A percentile compares a stretch with the other conserved stretches of the same genome.
phyloP scores from a whole-genome alignment of 1,284 basidiomycete genomes.

The Ustilago trichophora region DNA sequence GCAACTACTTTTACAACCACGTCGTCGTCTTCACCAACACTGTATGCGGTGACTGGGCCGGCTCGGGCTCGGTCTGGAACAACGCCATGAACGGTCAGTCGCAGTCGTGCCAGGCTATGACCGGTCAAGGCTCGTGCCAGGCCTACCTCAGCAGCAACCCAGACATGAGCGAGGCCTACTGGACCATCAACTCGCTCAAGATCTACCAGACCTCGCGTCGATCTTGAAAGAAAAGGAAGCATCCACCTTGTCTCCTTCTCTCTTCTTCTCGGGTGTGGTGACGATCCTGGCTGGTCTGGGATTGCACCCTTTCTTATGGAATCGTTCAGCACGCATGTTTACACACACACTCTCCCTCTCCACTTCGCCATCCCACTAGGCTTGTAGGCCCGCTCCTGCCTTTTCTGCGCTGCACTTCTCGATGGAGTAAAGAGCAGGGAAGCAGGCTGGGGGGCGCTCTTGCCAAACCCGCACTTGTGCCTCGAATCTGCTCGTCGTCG shows the following conservation, averaged over 20 bases:
- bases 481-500: too few relatives aligned
- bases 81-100: conserved; percentile 47
- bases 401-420: too few relatives aligned
- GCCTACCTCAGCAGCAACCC: conserved; percentile 40
- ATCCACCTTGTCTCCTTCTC: not conserved
- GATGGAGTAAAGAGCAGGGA: too few relatives aligned
- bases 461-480: too few relatives aligned
- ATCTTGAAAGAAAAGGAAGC: conserved; percentile 9
- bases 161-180: conserved; percentile 45
- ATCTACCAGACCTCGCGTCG: conserved; percentile 48
- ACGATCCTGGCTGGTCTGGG: too few relatives aligned
- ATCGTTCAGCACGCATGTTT: too few relatives aligned
- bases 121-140: conserved; percentile 26
- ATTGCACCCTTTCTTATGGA: too few relatives aligned
- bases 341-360: too few relatives aligned
- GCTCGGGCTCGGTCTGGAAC: conserved; percentile 37
- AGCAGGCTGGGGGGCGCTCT: too few relatives aligned
- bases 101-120: conserved; percentile 41
- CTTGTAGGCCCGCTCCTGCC: too few relatives aligned
- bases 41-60: conserved; percentile 52
- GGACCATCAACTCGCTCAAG: conserved; percentile 54
- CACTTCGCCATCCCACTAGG: too few relatives aligned
- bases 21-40: conserved; percentile 53
- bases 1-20: conserved; percentile 68
- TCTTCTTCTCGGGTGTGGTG: too few relatives aligned